Conservation (phyloP, 306 rosid genomes). For the Malus fusca region DNA sequence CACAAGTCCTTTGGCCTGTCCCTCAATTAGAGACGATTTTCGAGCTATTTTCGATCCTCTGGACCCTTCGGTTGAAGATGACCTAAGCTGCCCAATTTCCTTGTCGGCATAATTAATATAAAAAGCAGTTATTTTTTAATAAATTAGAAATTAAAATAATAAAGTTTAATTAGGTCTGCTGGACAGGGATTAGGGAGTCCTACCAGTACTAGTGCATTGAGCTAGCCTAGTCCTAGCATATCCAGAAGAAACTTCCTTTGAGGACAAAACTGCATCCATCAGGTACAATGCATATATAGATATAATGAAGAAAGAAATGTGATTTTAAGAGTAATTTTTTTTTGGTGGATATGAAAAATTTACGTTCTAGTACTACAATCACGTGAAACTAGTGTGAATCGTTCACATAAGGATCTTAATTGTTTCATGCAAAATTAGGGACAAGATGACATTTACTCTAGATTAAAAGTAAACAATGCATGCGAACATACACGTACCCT, state of each 20-base stretch:
- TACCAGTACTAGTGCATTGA: neutral
- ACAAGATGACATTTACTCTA: no score
- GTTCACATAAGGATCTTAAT: no score
- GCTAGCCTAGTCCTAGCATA: neutral
- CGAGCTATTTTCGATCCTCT: no score
- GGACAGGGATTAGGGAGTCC: neutral
- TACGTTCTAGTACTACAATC: no score
- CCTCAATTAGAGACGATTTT: no score
- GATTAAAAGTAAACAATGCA: no score
- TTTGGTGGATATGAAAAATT: no score
- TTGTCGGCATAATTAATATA: no score
- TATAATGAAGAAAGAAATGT: neutral
- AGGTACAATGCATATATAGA: neutral
- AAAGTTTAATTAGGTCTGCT: neutral
- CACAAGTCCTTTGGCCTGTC: no score
- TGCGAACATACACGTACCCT: no score
- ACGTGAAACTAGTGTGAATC: rapidly evolving
- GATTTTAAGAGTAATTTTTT: neutral
- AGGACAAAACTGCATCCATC: neutral
- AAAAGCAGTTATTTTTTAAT: neutral
- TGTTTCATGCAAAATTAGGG: no score
- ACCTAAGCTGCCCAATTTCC: neutral
- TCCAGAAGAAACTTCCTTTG: neutral
- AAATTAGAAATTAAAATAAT: neutral
- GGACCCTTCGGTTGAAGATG: no score